These are phyloP conservation scores for Parathielavia hyrcaniae DNA, from an alignment of 495 filamentous ascomycete genomes.

Conservation along the genomic window DNA sequence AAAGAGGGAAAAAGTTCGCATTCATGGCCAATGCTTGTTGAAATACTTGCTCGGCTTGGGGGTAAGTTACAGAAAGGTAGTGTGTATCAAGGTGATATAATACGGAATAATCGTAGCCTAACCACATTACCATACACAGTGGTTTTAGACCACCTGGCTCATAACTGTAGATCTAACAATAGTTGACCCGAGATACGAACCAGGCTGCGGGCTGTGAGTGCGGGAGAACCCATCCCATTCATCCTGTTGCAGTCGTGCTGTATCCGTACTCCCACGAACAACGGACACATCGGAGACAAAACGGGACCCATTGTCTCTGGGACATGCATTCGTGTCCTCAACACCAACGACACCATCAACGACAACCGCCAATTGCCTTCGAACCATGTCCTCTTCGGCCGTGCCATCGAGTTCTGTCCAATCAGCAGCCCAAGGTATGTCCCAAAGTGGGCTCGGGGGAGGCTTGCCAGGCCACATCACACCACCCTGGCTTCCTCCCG, in stretches of 20 bases:
- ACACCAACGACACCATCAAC: slow-evolving; percentile 3
- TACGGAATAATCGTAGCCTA: no score
- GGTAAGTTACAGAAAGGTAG: no score
- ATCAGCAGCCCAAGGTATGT: slow-evolving; percentile 27
- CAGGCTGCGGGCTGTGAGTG: neutral
- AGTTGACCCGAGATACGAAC: neutral
- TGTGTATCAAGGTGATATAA: no score
- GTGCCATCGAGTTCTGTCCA: slow-evolving; percentile 22
- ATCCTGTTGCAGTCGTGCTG: neutral
- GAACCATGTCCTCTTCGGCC: slow-evolving; percentile 29
- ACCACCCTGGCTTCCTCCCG: slow-evolving; percentile 13
- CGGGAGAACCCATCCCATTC: slow-evolving; percentile 4
- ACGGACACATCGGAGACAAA: neutral
- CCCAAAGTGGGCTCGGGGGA: slow-evolving; percentile 15
- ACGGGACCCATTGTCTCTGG: slow-evolving; percentile 6
- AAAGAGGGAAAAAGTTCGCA: slow-evolving; percentile 19
- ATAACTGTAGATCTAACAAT: neutral
- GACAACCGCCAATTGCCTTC: slow-evolving; percentile 17
- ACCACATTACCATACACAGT: no score
- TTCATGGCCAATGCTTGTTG: neutral
- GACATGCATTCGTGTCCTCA: slow-evolving; percentile 13
- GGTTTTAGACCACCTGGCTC: no score
- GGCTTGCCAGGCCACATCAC: slow-evolving; percentile 15
- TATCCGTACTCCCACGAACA: neutral
- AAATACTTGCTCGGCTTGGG: no score